Evolutionary conservation across 345 rosid species (phyloP), one percentile per base, ranked within the genome.

Genomic region (Bruguiera gymnorhiza): DNA sequence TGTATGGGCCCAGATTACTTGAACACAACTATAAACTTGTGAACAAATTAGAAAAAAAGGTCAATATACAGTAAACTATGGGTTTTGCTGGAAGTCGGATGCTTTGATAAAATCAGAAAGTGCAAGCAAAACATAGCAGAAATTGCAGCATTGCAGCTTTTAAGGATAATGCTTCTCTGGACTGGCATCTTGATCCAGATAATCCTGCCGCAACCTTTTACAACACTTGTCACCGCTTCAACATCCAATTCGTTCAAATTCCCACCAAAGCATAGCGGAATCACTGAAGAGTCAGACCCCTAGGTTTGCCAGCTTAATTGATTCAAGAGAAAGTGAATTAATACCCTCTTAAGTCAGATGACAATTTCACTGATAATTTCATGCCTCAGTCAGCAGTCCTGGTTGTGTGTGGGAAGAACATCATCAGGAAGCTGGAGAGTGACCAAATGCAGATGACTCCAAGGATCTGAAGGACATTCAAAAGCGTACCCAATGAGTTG

Each of bases 381-480:
- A 26, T 31, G 62, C 73, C 59, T 74, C 70, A 80, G 32, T 75
- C 71, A 46, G 73, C 70, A 20, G 73, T 70, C 60, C 71, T 68
- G 53, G 77, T 67, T 60, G 80, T 67, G 5, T 88, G 78, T 66
- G 88, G 83, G 65, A 76, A 82, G 62, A 87, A 79, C 85, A 84
- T 92, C 89, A 89, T 80, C 64, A 95, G 91, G 81, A 95, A 92
- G 85, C 92, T 90, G 23, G 99, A 86, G 70, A 95, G 97, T 13
- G 96, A 90, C 98, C 99, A 95, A 32, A 92, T 87, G 79, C 98
- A 92, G 62, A 95, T 84, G 57, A 95, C 80, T 43, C 97, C 97
- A 24, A 95, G 91, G 80, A 89, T 79, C 80, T 90, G 98, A 68
- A 92, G 92, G 64, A 95, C 98, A 76, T 80, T 90, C 81, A 90